These are phyloP conservation scores for Globisporangium viniferum DNA, from an alignment of 352 stramenopile species.

Conservation along the genomic window DNA sequence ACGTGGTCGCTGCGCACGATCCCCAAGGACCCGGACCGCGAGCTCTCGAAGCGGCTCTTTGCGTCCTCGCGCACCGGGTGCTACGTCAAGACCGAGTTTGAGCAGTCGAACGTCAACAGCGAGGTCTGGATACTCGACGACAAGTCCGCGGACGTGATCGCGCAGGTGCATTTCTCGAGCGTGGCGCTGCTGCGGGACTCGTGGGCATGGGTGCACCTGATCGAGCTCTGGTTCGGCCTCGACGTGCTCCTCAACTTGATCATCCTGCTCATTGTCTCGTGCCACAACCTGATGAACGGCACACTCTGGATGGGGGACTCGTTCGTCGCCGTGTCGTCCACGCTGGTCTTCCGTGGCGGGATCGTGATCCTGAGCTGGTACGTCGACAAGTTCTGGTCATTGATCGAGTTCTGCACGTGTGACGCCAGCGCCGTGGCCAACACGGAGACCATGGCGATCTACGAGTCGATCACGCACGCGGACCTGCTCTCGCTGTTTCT, in stretches of 20 bases:
- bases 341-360: conserved; percentile 27
- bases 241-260: conserved; percentile 30
- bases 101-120: conserved; percentile 17
- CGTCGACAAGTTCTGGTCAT: conserved; percentile 36
- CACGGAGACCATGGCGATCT: conserved; percentile 22
- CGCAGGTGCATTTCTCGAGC: not conserved
- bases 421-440: conserved; percentile 22
- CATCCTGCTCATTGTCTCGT: conserved; percentile 31
- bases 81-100: conserved; percentile 1
- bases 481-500: conserved; percentile 28
- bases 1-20: conserved; percentile 6
- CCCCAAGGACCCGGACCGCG: not conserved
- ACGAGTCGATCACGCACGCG: conserved; percentile 23
- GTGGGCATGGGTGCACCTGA: conserved; percentile 24
- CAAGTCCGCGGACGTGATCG: not conserved
- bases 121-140: conserved; percentile 1
- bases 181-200: conserved; percentile 12
- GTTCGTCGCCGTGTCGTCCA: conserved; percentile 32
- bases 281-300: conserved; percentile 24
- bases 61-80: not conserved
- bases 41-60: not conserved
- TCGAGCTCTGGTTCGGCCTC: conserved; percentile 30
- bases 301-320: conserved; percentile 41
- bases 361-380: conserved; percentile 29
- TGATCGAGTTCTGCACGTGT: conserved; percentile 27